Percentiles rank a stretch among this genome's conserved stretches.
Conservation (phyloP, 371 early-diverging fungal species). For the Lichtheimia corymbifera region DNA sequence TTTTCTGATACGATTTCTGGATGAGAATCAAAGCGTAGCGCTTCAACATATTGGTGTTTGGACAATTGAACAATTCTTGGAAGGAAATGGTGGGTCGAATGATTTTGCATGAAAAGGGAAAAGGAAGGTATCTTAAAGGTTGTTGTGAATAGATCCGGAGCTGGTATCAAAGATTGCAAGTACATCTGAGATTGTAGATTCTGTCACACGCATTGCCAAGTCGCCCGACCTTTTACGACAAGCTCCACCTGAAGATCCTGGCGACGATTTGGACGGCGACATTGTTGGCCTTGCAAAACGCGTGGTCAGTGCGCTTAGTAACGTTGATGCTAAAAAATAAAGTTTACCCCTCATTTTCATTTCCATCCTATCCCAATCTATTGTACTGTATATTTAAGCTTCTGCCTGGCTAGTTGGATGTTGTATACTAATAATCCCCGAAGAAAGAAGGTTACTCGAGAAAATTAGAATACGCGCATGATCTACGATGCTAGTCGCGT, state of each 20-base stretch:
- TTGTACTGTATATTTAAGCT: no score
- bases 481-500: no score
- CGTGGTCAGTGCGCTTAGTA: conserved; percentile 24
- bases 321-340: no score
- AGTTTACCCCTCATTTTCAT: no score
- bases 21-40: conserved; percentile 65
- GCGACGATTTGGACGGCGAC: conserved; percentile 43
- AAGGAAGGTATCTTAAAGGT: background rate
- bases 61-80: conserved; percentile 86
- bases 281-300: conserved; percentile 43
- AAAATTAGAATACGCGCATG: no score
- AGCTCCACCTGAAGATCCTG: conserved; percentile 16
- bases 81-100: conserved; percentile 51
- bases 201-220: conserved; percentile 39
- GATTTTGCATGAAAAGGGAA: background rate
- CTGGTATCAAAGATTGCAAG: conserved; percentile 31
- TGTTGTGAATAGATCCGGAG: conserved; percentile 25
- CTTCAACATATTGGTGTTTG: conserved; percentile 88
- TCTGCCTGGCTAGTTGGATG: no score
- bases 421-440: no score
- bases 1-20: conserved; percentile 73
- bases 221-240: conserved; percentile 14
- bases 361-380: no score
- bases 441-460: no score
- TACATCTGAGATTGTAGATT: conserved; percentile 34